A percentile compares a stretch with the other conserved stretches of the same genome.
These are phyloP conservation scores for Cyclotella choctawhatcheeana DNA, from an alignment of 108 stramenopile genomes.

Conservation along the genomic window DNA sequence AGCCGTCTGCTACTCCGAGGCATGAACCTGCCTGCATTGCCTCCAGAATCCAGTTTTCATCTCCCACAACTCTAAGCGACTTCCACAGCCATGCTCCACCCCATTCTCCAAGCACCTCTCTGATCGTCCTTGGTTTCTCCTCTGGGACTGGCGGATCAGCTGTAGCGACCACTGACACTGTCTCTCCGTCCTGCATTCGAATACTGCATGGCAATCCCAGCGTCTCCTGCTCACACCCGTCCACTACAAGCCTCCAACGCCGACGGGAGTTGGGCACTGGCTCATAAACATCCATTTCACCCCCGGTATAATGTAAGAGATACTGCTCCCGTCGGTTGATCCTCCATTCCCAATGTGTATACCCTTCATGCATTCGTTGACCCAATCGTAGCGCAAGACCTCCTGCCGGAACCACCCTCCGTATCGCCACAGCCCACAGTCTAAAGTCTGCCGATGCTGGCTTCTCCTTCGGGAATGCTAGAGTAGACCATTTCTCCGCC, in stretches of 20 bases:
- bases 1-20: conserved; percentile 12
- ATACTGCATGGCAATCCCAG: not conserved
- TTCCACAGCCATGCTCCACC: not conserved
- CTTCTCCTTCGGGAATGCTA: conserved; percentile 10
- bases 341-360: conserved; percentile 27
- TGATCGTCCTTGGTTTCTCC: not conserved
- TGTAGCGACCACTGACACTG: not conserved
- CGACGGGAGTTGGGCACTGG: not conserved
- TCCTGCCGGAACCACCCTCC: not conserved
- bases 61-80: not conserved
- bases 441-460: not conserved
- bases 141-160: not conserved
- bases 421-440: conserved; percentile 7
- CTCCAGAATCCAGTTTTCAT: not conserved
- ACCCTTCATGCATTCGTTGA: not conserved
- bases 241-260: not conserved
- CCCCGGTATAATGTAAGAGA: not conserved
- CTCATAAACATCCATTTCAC: conserved; percentile 7
- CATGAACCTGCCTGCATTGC: not conserved
- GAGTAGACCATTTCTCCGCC: conserved; percentile 22
- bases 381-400: not conserved
- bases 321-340: not conserved
- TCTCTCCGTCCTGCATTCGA: not conserved
- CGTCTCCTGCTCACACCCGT: not conserved
- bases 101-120: not conserved